Percentiles rank a stretch among this genome's conserved stretches.
phyloP scores from a whole-genome alignment of 345 rosid species.

The Garcia nutans region DNA sequence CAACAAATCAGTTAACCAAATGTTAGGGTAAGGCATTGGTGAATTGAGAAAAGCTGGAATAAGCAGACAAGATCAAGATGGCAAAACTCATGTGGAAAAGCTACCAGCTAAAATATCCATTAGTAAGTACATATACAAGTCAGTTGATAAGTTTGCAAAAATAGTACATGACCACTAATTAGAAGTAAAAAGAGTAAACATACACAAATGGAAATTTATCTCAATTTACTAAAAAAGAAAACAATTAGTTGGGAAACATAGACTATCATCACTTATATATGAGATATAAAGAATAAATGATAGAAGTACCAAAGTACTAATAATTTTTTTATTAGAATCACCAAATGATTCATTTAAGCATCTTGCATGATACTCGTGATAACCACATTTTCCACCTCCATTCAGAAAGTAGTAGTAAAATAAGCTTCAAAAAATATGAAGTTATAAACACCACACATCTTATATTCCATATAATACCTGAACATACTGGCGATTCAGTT shows the following conservation, averaged over 20 bases:
- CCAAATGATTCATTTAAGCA: background rate
- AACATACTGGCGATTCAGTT: conserved; percentile 81
- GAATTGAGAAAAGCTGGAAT: background rate
- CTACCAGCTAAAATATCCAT: conserved; percentile 1
- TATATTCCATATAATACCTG: conserved; percentile 52
- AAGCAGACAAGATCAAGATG: background rate
- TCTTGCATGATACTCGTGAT: background rate
- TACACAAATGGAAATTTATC: background rate
- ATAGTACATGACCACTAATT: background rate
- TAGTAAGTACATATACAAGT: background rate
- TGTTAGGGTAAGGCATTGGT: background rate
- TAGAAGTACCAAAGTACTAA: background rate
- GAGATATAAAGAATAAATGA: background rate
- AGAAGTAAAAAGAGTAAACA: background rate
- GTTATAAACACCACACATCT: background rate
- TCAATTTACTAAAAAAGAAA: background rate
- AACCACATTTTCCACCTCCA: background rate
- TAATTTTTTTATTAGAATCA: background rate
- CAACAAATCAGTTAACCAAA: background rate
- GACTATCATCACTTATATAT: background rate
- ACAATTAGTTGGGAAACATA: background rate
- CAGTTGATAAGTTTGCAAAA: background rate
- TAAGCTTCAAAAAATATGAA: background rate
- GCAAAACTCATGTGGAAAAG: background rate
- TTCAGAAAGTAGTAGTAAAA: no score